Conservation (phyloP, 176 grass and related monocot genomes). For the Puya raimondii region DNA sequence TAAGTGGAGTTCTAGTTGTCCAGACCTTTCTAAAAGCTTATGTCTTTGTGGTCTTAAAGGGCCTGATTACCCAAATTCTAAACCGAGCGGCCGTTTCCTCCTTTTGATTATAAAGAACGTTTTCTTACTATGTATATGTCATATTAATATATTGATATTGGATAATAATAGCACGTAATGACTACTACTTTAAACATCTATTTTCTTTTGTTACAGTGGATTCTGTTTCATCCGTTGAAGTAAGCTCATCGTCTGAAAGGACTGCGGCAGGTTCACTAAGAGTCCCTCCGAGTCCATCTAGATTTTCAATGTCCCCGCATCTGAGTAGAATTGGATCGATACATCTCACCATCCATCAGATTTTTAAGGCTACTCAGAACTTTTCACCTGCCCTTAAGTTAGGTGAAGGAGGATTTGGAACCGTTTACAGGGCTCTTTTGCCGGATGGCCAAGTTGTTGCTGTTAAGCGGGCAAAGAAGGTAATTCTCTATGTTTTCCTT, state of each 20-base stretch:
- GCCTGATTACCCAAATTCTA: no score
- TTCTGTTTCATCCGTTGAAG: slow-evolving; percentile 53
- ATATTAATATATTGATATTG: neutral
- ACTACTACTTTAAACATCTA: neutral
- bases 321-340: slow-evolving; percentile 59
- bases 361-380: slow-evolving; percentile 79
- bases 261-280: slow-evolving; percentile 54
- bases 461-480: slow-evolving; percentile 97
- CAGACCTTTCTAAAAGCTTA: no score
- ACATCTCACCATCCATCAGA: slow-evolving; percentile 60
- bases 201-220: slow-evolving; percentile 33
- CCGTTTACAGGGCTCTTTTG: slow-evolving; percentile 76
- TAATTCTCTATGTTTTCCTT: slow-evolving; percentile 25
- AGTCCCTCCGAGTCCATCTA: slow-evolving; percentile 94
- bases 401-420: slow-evolving; percentile 95
- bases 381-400: slow-evolving; percentile 77
- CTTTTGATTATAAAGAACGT: no score
- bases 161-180: no score
- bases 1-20: no score
- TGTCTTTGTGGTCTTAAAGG: no score
- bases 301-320: slow-evolving; percentile 81
- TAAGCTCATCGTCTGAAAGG: slow-evolving; percentile 79
- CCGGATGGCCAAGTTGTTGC: slow-evolving; percentile 68
- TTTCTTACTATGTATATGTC: neutral
- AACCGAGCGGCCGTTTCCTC: no score